A percentile compares a stretch with the other conserved stretches of the same genome.
phyloP scores from a whole-genome alignment of 2,329 filamentous ascomycete genomes.

The Exophiala mesophila region DNA sequence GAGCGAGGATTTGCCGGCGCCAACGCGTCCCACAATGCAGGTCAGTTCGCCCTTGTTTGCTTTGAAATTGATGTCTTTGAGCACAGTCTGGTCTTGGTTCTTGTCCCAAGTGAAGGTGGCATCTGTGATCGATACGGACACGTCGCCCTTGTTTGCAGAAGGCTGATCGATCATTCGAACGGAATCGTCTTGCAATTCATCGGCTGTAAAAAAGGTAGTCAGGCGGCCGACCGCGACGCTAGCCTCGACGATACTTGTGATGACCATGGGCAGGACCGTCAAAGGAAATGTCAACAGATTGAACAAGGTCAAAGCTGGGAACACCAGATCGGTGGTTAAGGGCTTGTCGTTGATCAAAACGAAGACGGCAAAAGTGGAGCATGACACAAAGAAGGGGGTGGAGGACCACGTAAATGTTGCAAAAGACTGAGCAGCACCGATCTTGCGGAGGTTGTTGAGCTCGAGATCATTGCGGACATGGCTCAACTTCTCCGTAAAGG shows the following conservation, averaged over 20 bases:
- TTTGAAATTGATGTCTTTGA: conserved; percentile 80
- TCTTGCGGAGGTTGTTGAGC: conserved; percentile 90
- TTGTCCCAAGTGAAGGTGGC: conserved; percentile 94
- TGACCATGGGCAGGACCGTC: conserved; percentile 93
- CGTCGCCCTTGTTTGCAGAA: conserved; percentile 72
- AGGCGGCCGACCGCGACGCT: conserved; percentile 86
- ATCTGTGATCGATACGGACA: conserved; percentile 76
- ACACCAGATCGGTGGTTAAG: conserved; percentile 89
- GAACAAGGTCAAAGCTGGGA: conserved; percentile 88
- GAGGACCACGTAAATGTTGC: conserved; percentile 98
- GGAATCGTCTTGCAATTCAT: conserved; percentile 84
- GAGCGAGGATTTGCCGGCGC: conserved; percentile 88
- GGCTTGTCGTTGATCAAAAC: conserved; percentile 77
- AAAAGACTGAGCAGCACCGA: conserved; percentile 87
- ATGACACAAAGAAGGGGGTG: conserved; percentile 95
- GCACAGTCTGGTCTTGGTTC: conserved; percentile 60
- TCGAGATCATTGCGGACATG: conserved; percentile 94
- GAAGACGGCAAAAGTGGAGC: conserved; percentile 91
- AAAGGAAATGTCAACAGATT: conserved; percentile 94
- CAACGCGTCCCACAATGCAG: conserved; percentile 91
- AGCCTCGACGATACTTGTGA: conserved; percentile 91
- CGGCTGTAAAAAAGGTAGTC: conserved; percentile 76
- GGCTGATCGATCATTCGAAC: conserved; percentile 61
- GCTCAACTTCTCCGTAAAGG: conserved; percentile 97
- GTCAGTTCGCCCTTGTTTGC: conserved; percentile 90